These are phyloP conservation scores for Plasmodium adleri DNA, from an alignment of 169 alveolate species.

Conservation along the genomic window DNA sequence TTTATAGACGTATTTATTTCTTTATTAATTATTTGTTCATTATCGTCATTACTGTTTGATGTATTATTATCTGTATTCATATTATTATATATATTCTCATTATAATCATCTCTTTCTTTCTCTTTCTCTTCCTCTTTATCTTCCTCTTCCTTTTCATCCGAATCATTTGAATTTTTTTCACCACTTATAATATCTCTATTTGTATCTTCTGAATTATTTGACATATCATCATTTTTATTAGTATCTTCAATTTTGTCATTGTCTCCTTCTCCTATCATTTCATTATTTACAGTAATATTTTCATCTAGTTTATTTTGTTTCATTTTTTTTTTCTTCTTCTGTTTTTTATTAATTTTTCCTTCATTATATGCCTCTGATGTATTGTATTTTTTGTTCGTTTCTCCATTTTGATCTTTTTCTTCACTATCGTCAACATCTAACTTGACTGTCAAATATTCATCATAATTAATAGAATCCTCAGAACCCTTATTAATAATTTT, in stretches of 20 bases:
- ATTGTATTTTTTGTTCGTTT: background rate
- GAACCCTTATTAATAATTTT: background rate
- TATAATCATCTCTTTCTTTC: conserved; percentile 4
- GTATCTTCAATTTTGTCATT: background rate
- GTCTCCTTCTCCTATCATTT: too few species aligned
- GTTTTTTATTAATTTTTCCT: background rate
- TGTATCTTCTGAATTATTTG: background rate
- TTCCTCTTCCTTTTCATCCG: conserved; percentile 1
- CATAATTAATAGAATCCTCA: conserved; percentile 24
- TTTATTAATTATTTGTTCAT: background rate
- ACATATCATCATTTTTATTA: background rate
- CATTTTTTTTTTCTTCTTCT: background rate
- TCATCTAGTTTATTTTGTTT: background rate
- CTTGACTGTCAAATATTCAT: conserved; percentile 38
- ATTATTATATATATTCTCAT: background rate
- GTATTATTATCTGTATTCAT: conserved; percentile 14
- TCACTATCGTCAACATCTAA: conserved; percentile 12
- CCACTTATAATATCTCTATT: background rate
- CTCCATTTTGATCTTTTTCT: background rate
- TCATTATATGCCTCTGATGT: background rate
- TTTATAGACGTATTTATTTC: background rate
- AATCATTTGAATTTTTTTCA: background rate
- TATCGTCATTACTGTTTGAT: background rate
- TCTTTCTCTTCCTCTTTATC: conserved; percentile 8
- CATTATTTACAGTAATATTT: background rate